Evolutionary conservation across 2,329 filamentous ascomycete genomes (phyloP).

Genomic region (Xylaria sp.): DNA sequence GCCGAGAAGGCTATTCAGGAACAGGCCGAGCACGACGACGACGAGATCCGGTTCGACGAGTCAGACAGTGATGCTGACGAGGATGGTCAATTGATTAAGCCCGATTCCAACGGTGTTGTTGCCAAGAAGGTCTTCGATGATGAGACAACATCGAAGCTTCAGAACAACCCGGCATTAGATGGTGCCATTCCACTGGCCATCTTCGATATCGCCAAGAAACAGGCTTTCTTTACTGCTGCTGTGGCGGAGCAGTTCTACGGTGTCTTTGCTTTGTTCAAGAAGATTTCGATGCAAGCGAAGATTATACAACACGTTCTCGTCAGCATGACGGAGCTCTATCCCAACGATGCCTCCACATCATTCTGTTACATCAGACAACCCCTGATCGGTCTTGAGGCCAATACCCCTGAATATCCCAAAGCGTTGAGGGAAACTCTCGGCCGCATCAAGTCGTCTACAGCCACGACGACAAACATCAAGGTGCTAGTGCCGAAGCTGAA

Average conservation of each 20-base stretch:
- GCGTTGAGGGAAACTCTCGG: conserved; percentile 62
- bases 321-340: conserved; percentile 54
- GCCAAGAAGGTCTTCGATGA: conserved; percentile 43
- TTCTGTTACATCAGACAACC: conserved; percentile 68
- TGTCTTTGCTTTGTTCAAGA: conserved; percentile 65
- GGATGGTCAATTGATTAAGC: conserved; percentile 38
- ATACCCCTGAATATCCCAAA: conserved; percentile 65
- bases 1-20: conserved; percentile 50
- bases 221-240: conserved; percentile 61
- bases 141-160: conserved; percentile 46
- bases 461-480: conserved; percentile 41
- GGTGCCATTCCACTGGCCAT: conserved; percentile 93
- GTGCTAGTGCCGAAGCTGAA: conserved; percentile 45
- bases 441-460: conserved; percentile 50
- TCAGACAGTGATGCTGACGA: conserved; percentile 42
- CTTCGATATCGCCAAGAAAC: conserved; percentile 78
- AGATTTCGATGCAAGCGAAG: conserved; percentile 57
- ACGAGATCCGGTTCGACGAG: conserved; percentile 40
- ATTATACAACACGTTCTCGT: conserved; percentile 71
- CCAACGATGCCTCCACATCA: conserved; percentile 57
- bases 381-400: conserved; percentile 57
- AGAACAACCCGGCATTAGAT: conserved; percentile 74
- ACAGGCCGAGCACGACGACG: conserved; percentile 44
- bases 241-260: conserved; percentile 75
- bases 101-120: conserved; percentile 39